Evolutionary conservation across 148 eudicot species (phyloP), one percentile per base, ranked within the genome.

Genomic region (Fagopyrum esculentum): DNA sequence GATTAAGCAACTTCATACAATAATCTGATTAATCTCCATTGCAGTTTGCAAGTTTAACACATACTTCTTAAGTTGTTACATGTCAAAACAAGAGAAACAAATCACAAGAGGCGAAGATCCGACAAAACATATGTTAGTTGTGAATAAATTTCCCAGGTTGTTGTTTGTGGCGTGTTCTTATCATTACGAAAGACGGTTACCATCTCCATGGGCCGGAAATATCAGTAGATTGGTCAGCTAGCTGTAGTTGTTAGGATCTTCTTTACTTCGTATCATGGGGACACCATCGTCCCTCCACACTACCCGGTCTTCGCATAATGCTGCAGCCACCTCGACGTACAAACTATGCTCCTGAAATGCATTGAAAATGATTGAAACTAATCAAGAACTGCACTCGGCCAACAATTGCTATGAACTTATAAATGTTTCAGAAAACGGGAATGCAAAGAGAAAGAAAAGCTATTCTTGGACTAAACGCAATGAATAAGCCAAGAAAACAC

Each of bases 281-380:
- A 93, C 95, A 17, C 95, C 97, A 78, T 91, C 98, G 76, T 88
- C 89, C 80, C 98, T 88, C 95, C 93, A 93, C 19, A 84, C 77
- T 68, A 93, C 76, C 44, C 91, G 85, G 45, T 85, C 97, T 78
- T 88, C 93, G 48, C 98, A 91, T 74, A 93, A 73, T 70, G 97
- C 97, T 44, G 85, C 80, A 52, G 83, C 93, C 70, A 88, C 93
- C 63, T 93, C 93, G 52, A 88, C 93, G 74, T 93, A 93, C 63
- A 93, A 73, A 48, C 80, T 75, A 73, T 91, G 98, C 78, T 94
- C 97, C 98, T 91, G 81, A 56, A 35, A 80, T 43, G 54, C 35
- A 71, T 13, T 26, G 19, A 45, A 46, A 26, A 29, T 66, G 6
- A 35, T 8, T 5, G 9, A 50, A 5, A 50, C 2, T 13, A 16